phyloP scores from a whole-genome alignment of 345 rosid genomes.

The Citrus glauca region DNA sequence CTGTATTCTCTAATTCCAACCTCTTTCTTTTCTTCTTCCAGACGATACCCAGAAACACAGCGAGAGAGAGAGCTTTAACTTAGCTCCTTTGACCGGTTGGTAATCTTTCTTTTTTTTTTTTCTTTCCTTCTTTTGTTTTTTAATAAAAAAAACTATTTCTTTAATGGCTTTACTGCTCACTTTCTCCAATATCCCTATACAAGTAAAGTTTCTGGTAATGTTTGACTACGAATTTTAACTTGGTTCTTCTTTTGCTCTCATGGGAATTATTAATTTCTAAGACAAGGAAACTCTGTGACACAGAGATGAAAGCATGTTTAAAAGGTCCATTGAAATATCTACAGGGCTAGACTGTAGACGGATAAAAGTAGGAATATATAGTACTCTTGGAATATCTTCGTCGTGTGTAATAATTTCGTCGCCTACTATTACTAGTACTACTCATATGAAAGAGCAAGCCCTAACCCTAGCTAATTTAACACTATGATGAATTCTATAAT shows the following conservation, averaged over 20 bases:
- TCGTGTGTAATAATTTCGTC: conserved; percentile 39
- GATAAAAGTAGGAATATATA: neutral
- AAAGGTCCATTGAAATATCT: conserved; percentile 15
- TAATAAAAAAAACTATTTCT: conserved; percentile 7
- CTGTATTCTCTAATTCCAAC: conserved; percentile 16
- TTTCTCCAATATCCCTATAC: conserved; percentile 28
- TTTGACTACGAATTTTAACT: conserved; percentile 30
- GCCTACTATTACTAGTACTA: no score
- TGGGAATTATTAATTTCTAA: conserved; percentile 13
- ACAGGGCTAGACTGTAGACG: neutral
- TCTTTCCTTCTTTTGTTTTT: no score
- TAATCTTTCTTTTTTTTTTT: neutral
- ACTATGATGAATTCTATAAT: neutral
- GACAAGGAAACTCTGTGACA: conserved; percentile 21
- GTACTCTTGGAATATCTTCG: conserved; percentile 35
- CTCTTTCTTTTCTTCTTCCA: conserved; percentile 4
- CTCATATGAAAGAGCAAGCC: conserved; percentile 17
- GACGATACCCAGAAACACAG: conserved; percentile 1
- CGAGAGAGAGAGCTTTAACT: neutral
- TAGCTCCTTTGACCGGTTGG: conserved; percentile 22
- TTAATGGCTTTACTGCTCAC: conserved; percentile 24
- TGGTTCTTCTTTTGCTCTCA: neutral
- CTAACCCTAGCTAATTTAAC: conserved; percentile 25
- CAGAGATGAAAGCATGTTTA: conserved; percentile 24
- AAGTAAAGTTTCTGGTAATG: conserved; percentile 29